Base-by-base conservation (phyloP, 306 rosid species). In the Alnus rubra region DNA sequence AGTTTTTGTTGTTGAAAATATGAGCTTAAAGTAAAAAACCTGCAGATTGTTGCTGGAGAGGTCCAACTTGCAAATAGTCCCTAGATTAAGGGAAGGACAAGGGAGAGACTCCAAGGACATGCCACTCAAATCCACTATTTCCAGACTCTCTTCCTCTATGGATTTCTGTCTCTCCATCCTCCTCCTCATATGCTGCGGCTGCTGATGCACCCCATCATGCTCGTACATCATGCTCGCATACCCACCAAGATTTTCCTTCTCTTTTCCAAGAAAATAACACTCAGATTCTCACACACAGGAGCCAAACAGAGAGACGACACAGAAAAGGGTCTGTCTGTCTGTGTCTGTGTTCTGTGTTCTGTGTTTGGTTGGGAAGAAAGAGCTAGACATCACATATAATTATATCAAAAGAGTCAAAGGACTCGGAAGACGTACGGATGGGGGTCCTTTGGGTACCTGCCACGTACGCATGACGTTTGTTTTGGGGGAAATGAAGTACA, bases 31-130 rank as follows among this genome's bases (percentile, higher is more conserved):
- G 3, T 35, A 2, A 3, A 39, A 39, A 7, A 92, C 98, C 98
- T 90, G 96, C 58, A 95, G 94, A 81, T 95, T 91, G 86, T 95
- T 95, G 62, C 91, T 95, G 76, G 98, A 95, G 80, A 95, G 97
- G 67, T 95, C 92, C 73, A 95, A 85, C 76, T 90, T 95, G 87
- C 89, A 88, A 84, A 95, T 87, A 76, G 79, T 62, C 0, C 86
- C 89, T 52, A 95, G 55, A 79, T 90, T 90, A 33, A 95, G 87
- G 69, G 91, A 79, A 47, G 98, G 91, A 68, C 79, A 87, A 3
- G 98, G 96, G 75, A 95, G 89, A 54, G 92, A 76, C 0, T 89
- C 90, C 69, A 95, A 85, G 45, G 92, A 89, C 92, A 91, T 73
- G 78, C 87, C 95, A 88, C 98, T 92, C 84, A 95, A 82, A 73